phyloP scores from a whole-genome alignment of 2,329 filamentous ascomycete species.

The Alternaria conjuncta region DNA sequence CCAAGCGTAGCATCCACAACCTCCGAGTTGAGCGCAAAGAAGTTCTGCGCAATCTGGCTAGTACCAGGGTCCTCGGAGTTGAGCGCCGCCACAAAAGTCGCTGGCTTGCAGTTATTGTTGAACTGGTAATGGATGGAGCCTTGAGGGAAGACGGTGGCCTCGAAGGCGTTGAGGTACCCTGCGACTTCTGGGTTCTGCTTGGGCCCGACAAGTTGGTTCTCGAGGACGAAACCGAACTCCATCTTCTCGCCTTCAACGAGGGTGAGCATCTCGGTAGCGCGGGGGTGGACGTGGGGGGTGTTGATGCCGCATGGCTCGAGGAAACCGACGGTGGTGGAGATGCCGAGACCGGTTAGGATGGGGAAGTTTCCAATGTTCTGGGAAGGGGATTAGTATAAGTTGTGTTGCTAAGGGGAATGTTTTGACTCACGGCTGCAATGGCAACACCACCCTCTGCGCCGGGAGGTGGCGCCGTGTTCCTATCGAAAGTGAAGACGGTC shows the following conservation, averaged over 20 bases:
- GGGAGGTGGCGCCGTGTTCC: slow-evolving; percentile 46
- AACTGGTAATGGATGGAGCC: slow-evolving; percentile 58
- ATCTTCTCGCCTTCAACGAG: slow-evolving; percentile 51
- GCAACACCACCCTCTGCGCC: slow-evolving; percentile 61
- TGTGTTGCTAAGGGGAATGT: neutral
- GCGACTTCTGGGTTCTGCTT: slow-evolving; percentile 48
- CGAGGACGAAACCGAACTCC: slow-evolving; percentile 55
- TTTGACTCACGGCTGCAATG: slow-evolving; percentile 31
- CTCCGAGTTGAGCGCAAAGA: slow-evolving; percentile 48
- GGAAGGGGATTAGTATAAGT: neutral
- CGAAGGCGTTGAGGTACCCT: slow-evolving; percentile 49
- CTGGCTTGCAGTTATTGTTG: slow-evolving; percentile 55
- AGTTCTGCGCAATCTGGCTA: slow-evolving; percentile 52
- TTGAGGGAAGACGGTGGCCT: slow-evolving; percentile 57
- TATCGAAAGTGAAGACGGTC: slow-evolving; percentile 70
- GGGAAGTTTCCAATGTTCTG: slow-evolving; percentile 50
- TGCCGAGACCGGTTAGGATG: slow-evolving; percentile 48
- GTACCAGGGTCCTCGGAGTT: slow-evolving; percentile 55
- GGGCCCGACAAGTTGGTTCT: slow-evolving; percentile 51
- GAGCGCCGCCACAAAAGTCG: slow-evolving; percentile 53
- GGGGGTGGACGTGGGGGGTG: slow-evolving; percentile 57
- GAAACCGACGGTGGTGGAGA: slow-evolving; percentile 49
- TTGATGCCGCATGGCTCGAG: slow-evolving; percentile 56
- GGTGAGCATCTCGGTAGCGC: slow-evolving; percentile 57
- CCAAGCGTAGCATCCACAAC: slow-evolving; percentile 50